Conservation (phyloP, 73 alveolate species). For the Durusdinium trenchii region DNA sequence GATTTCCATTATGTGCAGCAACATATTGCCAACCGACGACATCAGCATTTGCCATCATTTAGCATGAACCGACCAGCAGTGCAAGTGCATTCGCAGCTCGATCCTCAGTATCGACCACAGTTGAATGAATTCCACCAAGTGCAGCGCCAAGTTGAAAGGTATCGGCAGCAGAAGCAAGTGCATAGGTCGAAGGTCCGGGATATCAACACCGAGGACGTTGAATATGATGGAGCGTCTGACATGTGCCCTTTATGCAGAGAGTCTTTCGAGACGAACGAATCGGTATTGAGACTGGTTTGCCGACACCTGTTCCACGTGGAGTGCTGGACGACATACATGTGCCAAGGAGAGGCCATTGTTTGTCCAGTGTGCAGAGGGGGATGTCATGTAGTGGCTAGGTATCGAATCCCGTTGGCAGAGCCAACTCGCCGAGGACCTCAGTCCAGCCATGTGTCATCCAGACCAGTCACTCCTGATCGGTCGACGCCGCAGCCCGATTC, state of each 20-base stretch:
- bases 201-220: neutral
- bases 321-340: neutral
- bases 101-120: neutral
- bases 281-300: neutral
- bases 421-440: neutral
- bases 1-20: constrained; percentile 10
- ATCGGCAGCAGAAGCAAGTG: neutral
- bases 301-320: constrained; percentile 5
- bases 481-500: neutral
- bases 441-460: neutral
- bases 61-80: neutral
- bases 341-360: neutral
- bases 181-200: neutral
- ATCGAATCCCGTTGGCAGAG: neutral
- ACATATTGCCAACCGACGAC: neutral
- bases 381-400: neutral
- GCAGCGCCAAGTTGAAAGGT: neutral
- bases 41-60: neutral
- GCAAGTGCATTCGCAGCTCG: neutral
- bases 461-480: neutral
- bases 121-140: neutral
- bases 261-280: neutral
- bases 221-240: neutral
- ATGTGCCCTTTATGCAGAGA: neutral
- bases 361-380: constrained; percentile 29